Evolutionary conservation across 2,329 filamentous ascomycete species (phyloP).

Genomic region (Exophiala spinifera): DNA sequence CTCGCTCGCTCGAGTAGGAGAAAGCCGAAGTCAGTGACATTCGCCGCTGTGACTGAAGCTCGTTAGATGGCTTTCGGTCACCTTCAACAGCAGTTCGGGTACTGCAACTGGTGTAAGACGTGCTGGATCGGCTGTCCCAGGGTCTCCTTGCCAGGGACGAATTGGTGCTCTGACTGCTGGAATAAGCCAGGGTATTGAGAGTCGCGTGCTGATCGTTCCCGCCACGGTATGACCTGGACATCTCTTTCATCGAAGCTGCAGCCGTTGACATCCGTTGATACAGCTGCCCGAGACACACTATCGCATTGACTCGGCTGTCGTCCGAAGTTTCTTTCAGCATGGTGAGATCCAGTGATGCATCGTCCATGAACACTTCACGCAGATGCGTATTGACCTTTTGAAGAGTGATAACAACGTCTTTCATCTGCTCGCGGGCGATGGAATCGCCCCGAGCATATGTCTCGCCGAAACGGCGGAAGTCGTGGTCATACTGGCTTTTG

Average conservation of each 20-base stretch:
- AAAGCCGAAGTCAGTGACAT: conserved; percentile 25
- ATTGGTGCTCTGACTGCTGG: conserved; percentile 23
- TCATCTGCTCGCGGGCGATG: conserved; percentile 37
- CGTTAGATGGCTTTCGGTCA: conserved; percentile 13
- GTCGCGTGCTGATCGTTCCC: conserved; percentile 7
- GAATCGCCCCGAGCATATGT: conserved; percentile 37
- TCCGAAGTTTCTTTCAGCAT: conserved; percentile 36
- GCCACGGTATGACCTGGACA: conserved; percentile 11
- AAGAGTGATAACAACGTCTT: conserved; percentile 38
- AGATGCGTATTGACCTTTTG: conserved; percentile 38
- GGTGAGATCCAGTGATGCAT: conserved; percentile 32
- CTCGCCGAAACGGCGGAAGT: conserved; percentile 34
- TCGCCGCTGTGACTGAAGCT: conserved; percentile 14
- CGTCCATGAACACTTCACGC: conserved; percentile 32
- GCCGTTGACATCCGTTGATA: conserved; percentile 33
- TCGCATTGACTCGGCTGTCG: conserved; percentile 33
- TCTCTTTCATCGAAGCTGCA: conserved; percentile 22
- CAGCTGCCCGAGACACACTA: conserved; percentile 36
- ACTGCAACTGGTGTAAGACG: conserved; percentile 19
- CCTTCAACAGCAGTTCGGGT: conserved; percentile 15
- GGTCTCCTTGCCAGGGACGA: conserved; percentile 16
- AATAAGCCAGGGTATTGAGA: conserved; percentile 14
- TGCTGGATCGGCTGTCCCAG: conserved; percentile 13
- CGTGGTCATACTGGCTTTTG: conserved; percentile 35
- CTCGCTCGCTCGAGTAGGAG: conserved; percentile 18